These are phyloP conservation scores for Mycotypha africana DNA, from an alignment of 371 early-diverging fungal species.

Conservation along the genomic window DNA sequence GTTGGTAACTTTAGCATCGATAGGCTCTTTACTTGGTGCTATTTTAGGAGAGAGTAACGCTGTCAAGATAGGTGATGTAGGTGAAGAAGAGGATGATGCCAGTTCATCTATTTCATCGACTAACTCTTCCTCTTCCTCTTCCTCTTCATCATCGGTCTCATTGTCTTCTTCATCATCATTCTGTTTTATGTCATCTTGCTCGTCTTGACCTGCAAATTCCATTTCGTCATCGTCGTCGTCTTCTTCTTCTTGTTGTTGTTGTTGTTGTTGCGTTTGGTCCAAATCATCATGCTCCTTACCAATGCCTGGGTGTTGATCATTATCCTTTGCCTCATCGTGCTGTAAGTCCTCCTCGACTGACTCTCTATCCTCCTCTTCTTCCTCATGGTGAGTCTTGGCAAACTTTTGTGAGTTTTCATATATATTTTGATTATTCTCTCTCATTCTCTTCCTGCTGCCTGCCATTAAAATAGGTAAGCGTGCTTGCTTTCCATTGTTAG, in stretches of 20 bases:
- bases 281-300: no score
- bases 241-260: conserved; percentile 1
- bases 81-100: conserved; percentile 26
- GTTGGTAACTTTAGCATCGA: neutral
- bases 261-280: no score
- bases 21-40: no score
- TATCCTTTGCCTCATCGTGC: neutral
- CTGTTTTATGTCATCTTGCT: conserved; percentile 2
- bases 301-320: no score
- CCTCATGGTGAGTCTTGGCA: conserved; percentile 2
- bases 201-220: conserved; percentile 10
- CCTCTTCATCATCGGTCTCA: conserved; percentile 9
- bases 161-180: neutral
- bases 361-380: conserved; percentile 3
- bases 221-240: conserved; percentile 2
- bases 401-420: conserved; percentile 11
- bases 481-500: no score
- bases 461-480: conserved; percentile 12
- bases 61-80: conserved; percentile 15
- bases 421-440: conserved; percentile 17
- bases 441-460: conserved; percentile 19
- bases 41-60: conserved; percentile 2
- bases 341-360: conserved; percentile 3
- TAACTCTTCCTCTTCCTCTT: conserved; percentile 2
- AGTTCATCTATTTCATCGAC: conserved; percentile 31